phyloP scores from a whole-genome alignment of 352 stramenopile species.

The Pythium plurisporium region DNA sequence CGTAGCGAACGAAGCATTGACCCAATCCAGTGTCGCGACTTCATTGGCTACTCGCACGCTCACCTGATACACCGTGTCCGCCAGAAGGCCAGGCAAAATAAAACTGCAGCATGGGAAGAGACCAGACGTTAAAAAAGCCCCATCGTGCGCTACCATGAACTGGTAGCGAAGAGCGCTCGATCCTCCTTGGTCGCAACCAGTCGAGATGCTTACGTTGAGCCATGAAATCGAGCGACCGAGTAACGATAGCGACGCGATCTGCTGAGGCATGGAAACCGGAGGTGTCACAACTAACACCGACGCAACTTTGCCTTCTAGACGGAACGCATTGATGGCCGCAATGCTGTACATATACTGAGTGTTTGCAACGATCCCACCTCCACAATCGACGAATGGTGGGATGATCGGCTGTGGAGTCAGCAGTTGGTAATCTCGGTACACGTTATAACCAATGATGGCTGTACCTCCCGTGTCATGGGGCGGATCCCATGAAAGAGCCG shows the following conservation, averaged over 20 bases:
- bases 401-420: slow-evolving; percentile 26
- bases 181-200: slow-evolving; percentile 40
- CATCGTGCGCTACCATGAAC: slow-evolving; percentile 24
- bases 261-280: slow-evolving; percentile 24
- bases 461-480: slow-evolving; percentile 32
- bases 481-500: slow-evolving; percentile 36
- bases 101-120: slow-evolving; percentile 48
- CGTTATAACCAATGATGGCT: slow-evolving; percentile 37
- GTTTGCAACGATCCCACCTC: slow-evolving; percentile 22
- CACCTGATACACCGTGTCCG: slow-evolving; percentile 27
- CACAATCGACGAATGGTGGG: slow-evolving; percentile 43
- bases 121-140: slow-evolving; percentile 9
- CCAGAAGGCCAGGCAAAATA: slow-evolving; percentile 23
- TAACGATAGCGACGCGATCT: slow-evolving; percentile 23
- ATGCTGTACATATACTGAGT: slow-evolving; percentile 49
- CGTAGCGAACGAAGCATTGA: slow-evolving; percentile 24
- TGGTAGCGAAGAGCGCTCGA: slow-evolving; percentile 28
- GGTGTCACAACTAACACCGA: slow-evolving; percentile 27
- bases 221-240: slow-evolving; percentile 16
- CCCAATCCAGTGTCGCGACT: slow-evolving; percentile 16
- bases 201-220: slow-evolving; percentile 33
- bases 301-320: slow-evolving; percentile 31
- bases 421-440: slow-evolving; percentile 55
- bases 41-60: slow-evolving; percentile 29
- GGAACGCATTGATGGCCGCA: slow-evolving; percentile 33